Percentiles rank a stretch among this genome's conserved stretches.
Conservation (phyloP, 768 basidiomycete genomes). For the Xanthoconium purpureum region DNA sequence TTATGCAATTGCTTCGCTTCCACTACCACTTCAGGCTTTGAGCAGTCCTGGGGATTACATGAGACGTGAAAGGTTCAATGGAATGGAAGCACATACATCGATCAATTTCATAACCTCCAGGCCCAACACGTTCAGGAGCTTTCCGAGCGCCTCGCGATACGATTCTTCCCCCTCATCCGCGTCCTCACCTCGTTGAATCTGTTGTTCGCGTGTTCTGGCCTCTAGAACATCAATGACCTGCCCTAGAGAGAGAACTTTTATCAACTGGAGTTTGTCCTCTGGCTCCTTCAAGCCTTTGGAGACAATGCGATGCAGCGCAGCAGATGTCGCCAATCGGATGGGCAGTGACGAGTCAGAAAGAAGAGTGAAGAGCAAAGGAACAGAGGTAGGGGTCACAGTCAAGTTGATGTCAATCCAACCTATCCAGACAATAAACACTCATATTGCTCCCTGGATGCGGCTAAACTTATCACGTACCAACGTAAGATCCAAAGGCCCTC, state of each 20-base stretch:
- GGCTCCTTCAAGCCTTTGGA: constrained; percentile 92
- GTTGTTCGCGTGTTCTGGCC: constrained; percentile 65
- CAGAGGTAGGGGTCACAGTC: constrained; percentile 86
- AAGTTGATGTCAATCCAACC: constrained; percentile 99
- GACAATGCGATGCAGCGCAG: constrained; percentile 80
- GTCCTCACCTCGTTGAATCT: constrained; percentile 60
- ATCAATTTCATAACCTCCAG: constrained; percentile 77
- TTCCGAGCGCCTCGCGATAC: constrained; percentile 86
- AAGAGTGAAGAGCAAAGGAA: constrained; percentile 80
- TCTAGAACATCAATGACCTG: constrained; percentile 81
- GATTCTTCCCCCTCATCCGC: constrained; percentile 87
- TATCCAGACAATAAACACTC: constrained; percentile 30
- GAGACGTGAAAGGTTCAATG: not conserved
- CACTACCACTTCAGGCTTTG: constrained; percentile 54
- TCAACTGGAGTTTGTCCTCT: constrained; percentile 81
- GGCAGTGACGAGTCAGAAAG: constrained; percentile 74
- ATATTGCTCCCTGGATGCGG: not conserved
- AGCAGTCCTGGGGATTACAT: constrained; percentile 46
- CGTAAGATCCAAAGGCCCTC: constrained; percentile 88
- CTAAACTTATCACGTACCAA: constrained; percentile 58
- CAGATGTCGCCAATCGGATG: constrained; percentile 79
- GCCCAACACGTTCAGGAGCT: constrained; percentile 77
- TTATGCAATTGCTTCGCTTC: constrained; percentile 64
- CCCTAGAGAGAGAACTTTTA: constrained; percentile 85
- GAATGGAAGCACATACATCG: constrained; percentile 50